These are phyloP conservation scores for Cordyceps tenuipes DNA, from an alignment of 2,329 filamentous ascomycete genomes.

Conservation along the genomic window DNA sequence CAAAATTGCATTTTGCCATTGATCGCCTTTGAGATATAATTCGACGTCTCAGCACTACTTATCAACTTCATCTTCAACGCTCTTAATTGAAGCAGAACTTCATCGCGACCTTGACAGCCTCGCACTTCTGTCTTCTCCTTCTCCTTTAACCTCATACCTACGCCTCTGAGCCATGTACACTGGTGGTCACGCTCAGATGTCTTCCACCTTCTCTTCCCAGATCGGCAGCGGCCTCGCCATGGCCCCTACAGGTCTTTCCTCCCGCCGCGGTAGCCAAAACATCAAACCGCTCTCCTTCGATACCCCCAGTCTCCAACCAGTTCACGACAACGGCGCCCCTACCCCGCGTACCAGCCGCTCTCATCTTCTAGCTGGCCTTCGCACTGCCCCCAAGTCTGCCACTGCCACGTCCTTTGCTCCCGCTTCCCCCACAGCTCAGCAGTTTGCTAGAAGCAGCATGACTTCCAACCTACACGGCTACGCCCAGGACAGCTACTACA, in stretches of 20 bases:
- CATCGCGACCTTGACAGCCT: neutral
- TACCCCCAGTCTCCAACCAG: constrained; percentile 57
- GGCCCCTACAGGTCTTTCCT: constrained; percentile 73
- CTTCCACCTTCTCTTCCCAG: constrained; percentile 63
- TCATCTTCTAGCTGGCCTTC: constrained; percentile 84
- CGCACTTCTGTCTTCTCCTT: neutral
- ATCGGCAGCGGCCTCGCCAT: constrained; percentile 56
- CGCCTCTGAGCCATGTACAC: constrained; percentile 64
- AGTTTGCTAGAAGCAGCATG: constrained; percentile 37
- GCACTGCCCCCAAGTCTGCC: constrained; percentile 85
- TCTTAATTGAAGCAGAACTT: neutral
- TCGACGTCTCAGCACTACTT: constrained; percentile 1
- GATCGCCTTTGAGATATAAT: constrained; percentile 1
- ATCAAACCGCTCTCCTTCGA: constrained; percentile 86
- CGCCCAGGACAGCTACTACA: constrained; percentile 35
- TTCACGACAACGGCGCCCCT: constrained; percentile 58
- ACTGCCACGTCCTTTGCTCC: constrained; percentile 64
- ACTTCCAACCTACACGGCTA: constrained; percentile 36
- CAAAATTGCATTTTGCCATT: neutral
- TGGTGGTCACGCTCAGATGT: constrained; percentile 99
- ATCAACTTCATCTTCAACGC: neutral
- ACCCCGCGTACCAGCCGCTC: constrained; percentile 92
- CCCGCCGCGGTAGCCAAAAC: constrained; percentile 72
- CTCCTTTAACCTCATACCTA: neutral
- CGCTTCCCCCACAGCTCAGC: constrained; percentile 48